Evolutionary conservation across 2,329 filamentous ascomycete genomes (phyloP).

Genomic region (Diaporthe citrichinensis): DNA sequence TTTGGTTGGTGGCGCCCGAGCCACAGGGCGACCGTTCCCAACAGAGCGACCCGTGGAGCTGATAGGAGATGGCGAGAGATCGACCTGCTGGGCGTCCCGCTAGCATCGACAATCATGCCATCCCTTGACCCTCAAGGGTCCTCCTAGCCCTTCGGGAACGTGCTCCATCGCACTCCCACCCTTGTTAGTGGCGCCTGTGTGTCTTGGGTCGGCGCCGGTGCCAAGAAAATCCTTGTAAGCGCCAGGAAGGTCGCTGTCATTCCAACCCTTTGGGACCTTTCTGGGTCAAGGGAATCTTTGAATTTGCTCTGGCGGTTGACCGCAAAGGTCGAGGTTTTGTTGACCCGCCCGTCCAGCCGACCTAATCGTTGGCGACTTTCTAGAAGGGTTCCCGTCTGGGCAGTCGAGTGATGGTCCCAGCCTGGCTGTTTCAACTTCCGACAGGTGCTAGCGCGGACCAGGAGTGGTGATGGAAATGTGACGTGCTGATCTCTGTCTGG

Average conservation of each 20-base stretch:
- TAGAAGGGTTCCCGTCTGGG: background rate
- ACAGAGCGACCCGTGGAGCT: constrained; percentile 17
- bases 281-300: background rate
- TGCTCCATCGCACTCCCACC: constrained; percentile 12
- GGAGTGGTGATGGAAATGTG: constrained; percentile 30
- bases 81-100: constrained; percentile 26
- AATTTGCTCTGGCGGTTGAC: background rate
- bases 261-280: background rate
- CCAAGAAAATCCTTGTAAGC: constrained; percentile 31
- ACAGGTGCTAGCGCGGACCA: background rate
- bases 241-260: constrained; percentile 13
- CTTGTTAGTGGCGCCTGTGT: constrained; percentile 8
- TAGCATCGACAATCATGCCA: constrained; percentile 29
- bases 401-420: background rate
- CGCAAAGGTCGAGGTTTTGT: background rate
- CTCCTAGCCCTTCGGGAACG: constrained; percentile 7
- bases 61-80: constrained; percentile 25
- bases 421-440: constrained; percentile 22
- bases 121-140: constrained; percentile 22
- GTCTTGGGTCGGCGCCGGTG: constrained; percentile 28
- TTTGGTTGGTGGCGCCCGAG: constrained; percentile 2
- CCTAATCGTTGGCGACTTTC: background rate
- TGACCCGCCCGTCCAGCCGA: background rate
- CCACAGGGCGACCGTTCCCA: constrained; percentile 22
- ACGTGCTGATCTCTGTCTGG: constrained; percentile 23